phyloP scores from a whole-genome alignment of 78 protist genomes.

The Dictyostelium brefeldianum region DNA sequence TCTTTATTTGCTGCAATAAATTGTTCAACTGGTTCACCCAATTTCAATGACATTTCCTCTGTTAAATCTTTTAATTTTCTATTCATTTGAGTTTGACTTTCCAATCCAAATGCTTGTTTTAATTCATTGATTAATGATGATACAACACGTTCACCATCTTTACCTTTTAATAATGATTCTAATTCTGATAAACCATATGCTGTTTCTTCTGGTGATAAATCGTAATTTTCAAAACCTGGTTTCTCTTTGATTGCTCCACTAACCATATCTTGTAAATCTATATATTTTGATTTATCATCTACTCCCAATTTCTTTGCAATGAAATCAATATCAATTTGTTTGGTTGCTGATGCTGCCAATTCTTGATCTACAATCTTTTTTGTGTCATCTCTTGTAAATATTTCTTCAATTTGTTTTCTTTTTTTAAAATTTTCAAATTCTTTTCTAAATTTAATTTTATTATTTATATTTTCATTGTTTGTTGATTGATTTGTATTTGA shows the following conservation, averaged over 20 bases:
- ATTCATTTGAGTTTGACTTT: conserved; percentile 9
- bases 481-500: too few relatives aligned
- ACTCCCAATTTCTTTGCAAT: conserved; percentile 20
- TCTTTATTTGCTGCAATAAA: conserved; percentile 5
- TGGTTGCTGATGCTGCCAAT: neutral
- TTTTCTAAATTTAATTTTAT: neutral
- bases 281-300: neutral
- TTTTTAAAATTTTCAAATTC: conserved; percentile 34
- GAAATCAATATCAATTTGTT: conserved; percentile 24
- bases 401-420: neutral
- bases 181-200: neutral
- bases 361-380: neutral
- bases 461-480: neutral
- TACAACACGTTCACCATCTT: conserved; percentile 20
- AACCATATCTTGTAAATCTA: neutral
- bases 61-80: neutral
- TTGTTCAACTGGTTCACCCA: conserved; percentile 6
- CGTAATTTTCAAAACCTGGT: conserved; percentile 9
- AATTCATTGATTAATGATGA: conserved; percentile 27
- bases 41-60: neutral
- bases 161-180: neutral
- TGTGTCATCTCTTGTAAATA: neutral
- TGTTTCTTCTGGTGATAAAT: conserved; percentile 20
- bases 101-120: conserved; percentile 26
- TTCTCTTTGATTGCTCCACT: neutral